Evolutionary conservation across 1,284 basidiomycete species (phyloP).

Genomic region (Rhodotorula mucilaginosa): DNA sequence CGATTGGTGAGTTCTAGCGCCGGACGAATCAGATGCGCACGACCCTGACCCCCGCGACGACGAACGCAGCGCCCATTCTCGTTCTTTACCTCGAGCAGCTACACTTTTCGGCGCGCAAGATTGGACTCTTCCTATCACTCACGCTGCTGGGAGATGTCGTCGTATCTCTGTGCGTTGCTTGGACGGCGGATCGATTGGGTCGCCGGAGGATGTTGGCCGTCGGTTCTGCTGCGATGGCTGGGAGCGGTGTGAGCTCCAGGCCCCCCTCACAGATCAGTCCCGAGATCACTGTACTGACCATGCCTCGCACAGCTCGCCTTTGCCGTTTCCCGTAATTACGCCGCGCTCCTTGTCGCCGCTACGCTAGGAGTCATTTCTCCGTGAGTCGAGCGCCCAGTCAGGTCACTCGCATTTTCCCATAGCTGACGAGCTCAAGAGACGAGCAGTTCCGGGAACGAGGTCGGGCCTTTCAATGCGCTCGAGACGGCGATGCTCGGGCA

Average conservation of each 20-base stretch:
- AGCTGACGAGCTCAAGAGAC: not conserved
- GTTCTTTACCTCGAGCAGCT: slow-evolving; percentile 26
- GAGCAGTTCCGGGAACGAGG: slow-evolving; percentile 13
- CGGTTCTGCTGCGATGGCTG: slow-evolving; percentile 22
- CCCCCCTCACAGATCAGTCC: not conserved
- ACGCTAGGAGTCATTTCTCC: slow-evolving; percentile 29
- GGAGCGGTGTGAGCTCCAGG: slow-evolving; percentile 14
- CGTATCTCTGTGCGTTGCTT: slow-evolving; percentile 23
- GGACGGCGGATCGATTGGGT: slow-evolving; percentile 26
- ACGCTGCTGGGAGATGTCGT: slow-evolving; percentile 35
- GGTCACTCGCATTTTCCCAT: not conserved
- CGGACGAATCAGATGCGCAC: no score
- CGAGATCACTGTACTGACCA: no score
- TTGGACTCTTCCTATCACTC: slow-evolving; percentile 27
- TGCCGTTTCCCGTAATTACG: slow-evolving; percentile 7
- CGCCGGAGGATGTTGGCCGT: slow-evolving; percentile 20
- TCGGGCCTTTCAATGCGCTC: slow-evolving; percentile 25
- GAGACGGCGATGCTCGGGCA: slow-evolving; percentile 28
- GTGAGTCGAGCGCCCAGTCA: not conserved
- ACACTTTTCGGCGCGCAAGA: slow-evolving; percentile 8
- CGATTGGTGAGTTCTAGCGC: not conserved
- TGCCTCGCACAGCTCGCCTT: slow-evolving; percentile 18
- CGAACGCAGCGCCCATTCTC: slow-evolving; percentile 20
- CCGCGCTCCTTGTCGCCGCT: slow-evolving; percentile 17
- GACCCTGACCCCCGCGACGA: no score